Evolutionary conservation across 139 green algal species (phyloP).

Genomic region (Chlorella vulgaris): DNA sequence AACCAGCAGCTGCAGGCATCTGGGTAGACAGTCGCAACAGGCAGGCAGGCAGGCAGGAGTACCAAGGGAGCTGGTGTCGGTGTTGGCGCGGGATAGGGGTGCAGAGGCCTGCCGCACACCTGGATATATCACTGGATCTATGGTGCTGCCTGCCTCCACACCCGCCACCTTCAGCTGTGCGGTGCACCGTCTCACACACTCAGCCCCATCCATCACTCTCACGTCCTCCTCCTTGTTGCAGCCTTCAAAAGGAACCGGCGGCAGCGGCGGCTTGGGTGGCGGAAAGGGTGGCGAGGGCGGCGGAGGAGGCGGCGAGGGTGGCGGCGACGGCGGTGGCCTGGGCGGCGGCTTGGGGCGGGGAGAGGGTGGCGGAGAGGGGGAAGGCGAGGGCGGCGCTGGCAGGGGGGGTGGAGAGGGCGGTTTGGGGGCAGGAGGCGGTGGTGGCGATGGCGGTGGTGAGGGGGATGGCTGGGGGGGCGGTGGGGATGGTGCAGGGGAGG

Average conservation of each 20-base stretch:
- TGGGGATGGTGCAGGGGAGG: too few species aligned
- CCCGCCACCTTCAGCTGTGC: not conserved
- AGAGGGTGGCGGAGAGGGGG: not conserved
- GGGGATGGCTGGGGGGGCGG: not conserved
- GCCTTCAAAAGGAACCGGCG: not conserved
- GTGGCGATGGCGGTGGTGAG: not conserved
- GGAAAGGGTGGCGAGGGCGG: not conserved
- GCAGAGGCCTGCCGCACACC: not conserved
- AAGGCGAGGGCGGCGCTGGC: too few species aligned
- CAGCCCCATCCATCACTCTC: not conserved
- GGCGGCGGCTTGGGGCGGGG: not conserved
- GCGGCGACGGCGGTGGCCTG: not conserved
- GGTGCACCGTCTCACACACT: not conserved
- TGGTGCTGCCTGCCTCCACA: not conserved
- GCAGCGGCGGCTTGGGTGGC: not conserved
- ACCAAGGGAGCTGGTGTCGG: too few species aligned
- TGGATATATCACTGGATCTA: not conserved
- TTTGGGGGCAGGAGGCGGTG: too few species aligned
- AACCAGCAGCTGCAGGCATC: too few species aligned
- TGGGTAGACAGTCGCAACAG: too few species aligned
- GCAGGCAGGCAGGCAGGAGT: not conserved
- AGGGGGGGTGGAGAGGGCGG: too few species aligned
- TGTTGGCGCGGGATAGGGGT: not conserved
- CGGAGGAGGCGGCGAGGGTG: not conserved
- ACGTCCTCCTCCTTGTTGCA: not conserved